Evolutionary conservation across 305 asterid species (phyloP), one percentile per base, ranked within the genome.

Genomic region (Nicotiana rustica): DNA sequence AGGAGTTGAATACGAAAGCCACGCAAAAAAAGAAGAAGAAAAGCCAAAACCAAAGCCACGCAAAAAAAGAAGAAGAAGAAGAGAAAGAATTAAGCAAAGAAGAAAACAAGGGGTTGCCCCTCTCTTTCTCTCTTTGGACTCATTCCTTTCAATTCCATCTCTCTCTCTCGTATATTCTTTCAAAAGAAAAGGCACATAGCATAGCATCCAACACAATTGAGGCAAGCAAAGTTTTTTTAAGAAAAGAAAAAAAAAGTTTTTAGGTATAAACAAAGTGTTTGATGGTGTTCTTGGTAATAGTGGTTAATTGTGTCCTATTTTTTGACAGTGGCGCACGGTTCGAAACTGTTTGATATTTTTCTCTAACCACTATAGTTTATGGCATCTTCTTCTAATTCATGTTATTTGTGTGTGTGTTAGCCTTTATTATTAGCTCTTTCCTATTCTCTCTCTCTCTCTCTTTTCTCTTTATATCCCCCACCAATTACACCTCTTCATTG

Each of bases 31-130:
- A 25, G 25, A 25, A 25, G 25, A 25, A 25, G 25, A 25, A 25
- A 25, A 25, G 25, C 44, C 44, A 38, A 71, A 66, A 59, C 78
- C 84, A 73, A 80, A 71, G 76, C 77, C 86, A 71, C 84, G 79
- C 82, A 44, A 83, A 59, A 78, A 67, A 25, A 25, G 25, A 25
- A 25, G 25, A 25, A 25, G 35, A 33, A 67, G 79, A 52, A 52
- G 57, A 52, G 57, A 10, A 52, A 52, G 57, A 52, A 52, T 52
- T 52, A 52, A 84, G 52, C 47, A 41, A 38, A 38, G 44, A 38
- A 21, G 47, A 17, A 38, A 55, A 64, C 36, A n/a, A 21, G 6
- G 12, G 62, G 55, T 4, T 6, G 17, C 61, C 36, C 68, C 33
- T n/a, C 12, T 61, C 65, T n/a, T 36, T 47, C 85, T 49, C 55